phyloP scores from a whole-genome alignment of 1,284 basidiomycete species.

The Leucoagaricus sp. region DNA sequence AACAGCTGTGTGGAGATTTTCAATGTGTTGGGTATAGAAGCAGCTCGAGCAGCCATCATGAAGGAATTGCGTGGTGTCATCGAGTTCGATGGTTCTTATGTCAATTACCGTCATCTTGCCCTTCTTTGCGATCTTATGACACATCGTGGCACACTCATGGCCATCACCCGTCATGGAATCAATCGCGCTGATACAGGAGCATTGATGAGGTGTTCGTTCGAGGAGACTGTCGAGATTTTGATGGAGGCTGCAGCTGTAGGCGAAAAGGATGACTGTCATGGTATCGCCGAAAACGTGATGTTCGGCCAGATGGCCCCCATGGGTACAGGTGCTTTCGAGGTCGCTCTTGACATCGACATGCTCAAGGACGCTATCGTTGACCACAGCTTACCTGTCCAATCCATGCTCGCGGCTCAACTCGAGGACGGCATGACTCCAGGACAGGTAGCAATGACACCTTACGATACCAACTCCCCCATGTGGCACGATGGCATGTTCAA shows the following conservation, averaged over 20 bases:
- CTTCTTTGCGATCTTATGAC: conserved; percentile 99
- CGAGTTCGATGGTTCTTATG: conserved; percentile 99
- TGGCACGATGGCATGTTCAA: conserved; percentile 75
- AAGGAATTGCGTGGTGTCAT: conserved; percentile 93
- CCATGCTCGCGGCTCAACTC: conserved; percentile 77
- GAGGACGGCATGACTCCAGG: conserved; percentile 93
- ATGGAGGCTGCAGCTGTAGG: conserved; percentile 99
- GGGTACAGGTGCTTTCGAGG: conserved; percentile 95
- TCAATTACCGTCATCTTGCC: conserved; percentile 97
- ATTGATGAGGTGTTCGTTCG: conserved; percentile 98
- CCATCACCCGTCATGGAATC: conserved; percentile 99
- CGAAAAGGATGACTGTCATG: conserved; percentile 97
- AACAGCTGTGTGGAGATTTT: conserved; percentile 98
- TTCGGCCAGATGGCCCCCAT: conserved; percentile 99
- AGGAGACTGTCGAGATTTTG: conserved; percentile 98
- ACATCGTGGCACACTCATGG: conserved; percentile 94
- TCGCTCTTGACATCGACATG: conserved; percentile 97
- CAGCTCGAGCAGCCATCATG: conserved; percentile 91
- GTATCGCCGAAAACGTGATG: conserved; percentile 98
- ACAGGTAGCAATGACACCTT: conserved; percentile 91
- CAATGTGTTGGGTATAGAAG: conserved; percentile 98
- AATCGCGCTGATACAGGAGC: conserved; percentile 97
- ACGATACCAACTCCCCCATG: conserved; percentile 87
- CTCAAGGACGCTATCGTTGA: conserved; percentile 99
- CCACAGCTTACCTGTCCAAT: conserved; percentile 88